Conservation (phyloP, 345 rosid species). For the Aurinia saxatilis region DNA sequence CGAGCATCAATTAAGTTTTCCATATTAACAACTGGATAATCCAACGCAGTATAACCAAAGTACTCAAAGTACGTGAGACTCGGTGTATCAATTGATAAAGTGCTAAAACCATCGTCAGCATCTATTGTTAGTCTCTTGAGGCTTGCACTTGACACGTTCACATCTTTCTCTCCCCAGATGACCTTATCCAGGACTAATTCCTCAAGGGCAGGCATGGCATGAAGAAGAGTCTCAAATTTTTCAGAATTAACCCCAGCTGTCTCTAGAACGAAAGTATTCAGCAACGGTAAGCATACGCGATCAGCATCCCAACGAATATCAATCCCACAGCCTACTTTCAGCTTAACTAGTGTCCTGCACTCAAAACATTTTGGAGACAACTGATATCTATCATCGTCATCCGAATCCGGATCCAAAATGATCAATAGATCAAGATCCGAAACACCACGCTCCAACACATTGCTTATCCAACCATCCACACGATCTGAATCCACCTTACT, state of each 20-base stretch:
- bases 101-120: background rate
- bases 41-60: background rate
- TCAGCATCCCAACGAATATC: too few relatives aligned
- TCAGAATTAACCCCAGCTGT: too few relatives aligned
- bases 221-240: background rate
- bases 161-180: background rate
- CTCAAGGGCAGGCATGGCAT: background rate
- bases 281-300: too few relatives aligned
- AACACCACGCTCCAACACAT: background rate
- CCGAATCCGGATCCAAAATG: too few relatives aligned
- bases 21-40: background rate
- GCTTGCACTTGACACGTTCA: background rate
- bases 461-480: background rate
- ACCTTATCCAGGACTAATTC: background rate
- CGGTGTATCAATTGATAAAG: background rate
- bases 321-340: background rate
- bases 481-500: background rate
- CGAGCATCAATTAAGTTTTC: background rate
- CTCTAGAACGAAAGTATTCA: too few relatives aligned
- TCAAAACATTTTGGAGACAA: background rate
- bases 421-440: background rate
- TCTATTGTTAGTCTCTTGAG: background rate
- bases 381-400: too few relatives aligned
- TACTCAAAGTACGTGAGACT: background rate
- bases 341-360: background rate